These are phyloP conservation scores for Botrytis aclada DNA, from an alignment of 2,329 filamentous ascomycete genomes.

Conservation along the genomic window DNA sequence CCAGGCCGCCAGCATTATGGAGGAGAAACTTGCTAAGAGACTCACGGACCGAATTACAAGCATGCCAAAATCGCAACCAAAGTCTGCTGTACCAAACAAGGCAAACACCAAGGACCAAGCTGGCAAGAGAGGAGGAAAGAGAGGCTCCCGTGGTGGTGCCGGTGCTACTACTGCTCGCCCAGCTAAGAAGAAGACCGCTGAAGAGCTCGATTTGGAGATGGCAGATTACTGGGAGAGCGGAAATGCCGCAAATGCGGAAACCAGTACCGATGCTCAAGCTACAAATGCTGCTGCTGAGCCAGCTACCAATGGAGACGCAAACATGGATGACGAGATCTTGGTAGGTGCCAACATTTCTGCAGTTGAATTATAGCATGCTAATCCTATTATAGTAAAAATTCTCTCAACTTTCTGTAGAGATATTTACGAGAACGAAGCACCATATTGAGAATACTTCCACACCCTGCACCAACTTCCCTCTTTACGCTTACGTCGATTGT, in stretches of 20 bases:
- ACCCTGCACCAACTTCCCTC: background rate
- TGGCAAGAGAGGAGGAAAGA: constrained; percentile 33
- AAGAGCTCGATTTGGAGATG: constrained; percentile 98
- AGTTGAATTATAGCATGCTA: background rate
- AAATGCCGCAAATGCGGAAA: constrained; percentile 47
- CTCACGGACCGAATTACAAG: constrained; percentile 74
- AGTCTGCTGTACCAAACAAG: constrained; percentile 75
- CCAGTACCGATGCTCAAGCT: constrained; percentile 48
- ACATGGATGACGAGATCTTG: constrained; percentile 65
- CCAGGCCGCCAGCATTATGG: constrained; percentile 63
- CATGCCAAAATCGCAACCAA: constrained; percentile 71
- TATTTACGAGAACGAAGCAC: background rate
- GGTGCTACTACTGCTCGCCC: constrained; percentile 58
- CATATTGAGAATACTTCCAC: constrained; percentile 1
- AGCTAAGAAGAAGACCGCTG: constrained; percentile 83
- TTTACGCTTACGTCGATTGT: constrained; percentile 17
- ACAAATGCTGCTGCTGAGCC: constrained; percentile 43
- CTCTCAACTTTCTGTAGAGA: background rate
- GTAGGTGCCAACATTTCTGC: constrained; percentile 18
- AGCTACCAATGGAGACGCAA: constrained; percentile 49
- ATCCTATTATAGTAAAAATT: background rate
- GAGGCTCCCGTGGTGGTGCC: constrained; percentile 44
- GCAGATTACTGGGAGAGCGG: constrained; percentile 75
- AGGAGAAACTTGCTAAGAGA: constrained; percentile 54
- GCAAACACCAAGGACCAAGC: constrained; percentile 58